Percentiles rank a stretch among this genome's conserved stretches.
These are phyloP conservation scores for Macrophomina pseudophaseolina DNA, from an alignment of 2,329 filamentous ascomycete genomes.

Conservation along the genomic window DNA sequence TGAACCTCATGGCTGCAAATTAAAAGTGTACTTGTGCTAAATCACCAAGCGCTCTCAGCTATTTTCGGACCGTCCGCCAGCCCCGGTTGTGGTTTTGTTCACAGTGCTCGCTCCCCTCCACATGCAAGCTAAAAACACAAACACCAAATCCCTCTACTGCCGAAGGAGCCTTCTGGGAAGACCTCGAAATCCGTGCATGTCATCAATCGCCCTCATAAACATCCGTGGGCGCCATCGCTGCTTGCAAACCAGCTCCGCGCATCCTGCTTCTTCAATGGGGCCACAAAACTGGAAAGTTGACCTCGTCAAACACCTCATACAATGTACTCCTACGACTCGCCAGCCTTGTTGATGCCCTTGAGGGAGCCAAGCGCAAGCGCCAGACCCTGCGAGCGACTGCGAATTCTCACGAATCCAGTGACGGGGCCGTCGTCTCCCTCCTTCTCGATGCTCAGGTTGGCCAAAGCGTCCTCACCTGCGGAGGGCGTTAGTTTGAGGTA, in stretches of 20 bases:
- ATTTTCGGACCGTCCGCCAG: not conserved
- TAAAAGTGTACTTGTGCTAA: constrained; percentile 22
- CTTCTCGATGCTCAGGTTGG: constrained; percentile 97
- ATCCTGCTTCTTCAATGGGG: not conserved
- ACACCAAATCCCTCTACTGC: constrained; percentile 22
- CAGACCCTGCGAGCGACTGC: constrained; percentile 93
- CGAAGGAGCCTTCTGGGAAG: constrained; percentile 11
- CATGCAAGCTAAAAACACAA: constrained; percentile 21
- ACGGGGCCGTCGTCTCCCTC: constrained; percentile 94
- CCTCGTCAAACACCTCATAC: not conserved
- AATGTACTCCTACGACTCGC: constrained; percentile 19
- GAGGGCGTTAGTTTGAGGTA: not conserved
- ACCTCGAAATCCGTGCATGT: constrained; percentile 22
- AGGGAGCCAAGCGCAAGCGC: constrained; percentile 91
- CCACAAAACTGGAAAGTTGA: constrained; percentile 25
- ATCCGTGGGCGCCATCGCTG: constrained; percentile 12
- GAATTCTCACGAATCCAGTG: constrained; percentile 96
- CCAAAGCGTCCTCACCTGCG: constrained; percentile 93
- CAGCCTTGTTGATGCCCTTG: constrained; percentile 77
- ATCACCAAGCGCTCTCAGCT: not conserved
- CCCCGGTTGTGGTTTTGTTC: constrained; percentile 16
- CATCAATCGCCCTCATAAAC: constrained; percentile 23
- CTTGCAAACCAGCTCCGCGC: constrained; percentile 1
- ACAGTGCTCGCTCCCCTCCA: constrained; percentile 8
- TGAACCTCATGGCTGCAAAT: constrained; percentile 19